Evolutionary conservation across 2,329 filamentous ascomycete genomes (phyloP), one percentile per base, ranked within the genome.

Genomic region (Fusarium pininemorale): DNA sequence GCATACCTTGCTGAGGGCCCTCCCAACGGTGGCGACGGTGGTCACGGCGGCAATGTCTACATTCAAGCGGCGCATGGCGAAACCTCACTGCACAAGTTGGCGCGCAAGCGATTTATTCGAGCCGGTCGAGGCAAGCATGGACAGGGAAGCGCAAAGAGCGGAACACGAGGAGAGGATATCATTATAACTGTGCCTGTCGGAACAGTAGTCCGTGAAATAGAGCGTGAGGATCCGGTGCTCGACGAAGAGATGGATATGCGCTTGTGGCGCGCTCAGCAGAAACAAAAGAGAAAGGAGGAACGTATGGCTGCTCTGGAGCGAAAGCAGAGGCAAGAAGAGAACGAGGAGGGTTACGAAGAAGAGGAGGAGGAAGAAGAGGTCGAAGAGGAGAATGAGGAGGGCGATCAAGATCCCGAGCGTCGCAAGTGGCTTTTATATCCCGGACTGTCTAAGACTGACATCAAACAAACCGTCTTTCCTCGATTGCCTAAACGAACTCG

Each of bases 1-100:
- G 96, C 96, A 72, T 98, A 93, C 82, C 87, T 98, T 37, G 90
- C 92, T 50, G 92, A 97, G 73, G 96, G 96, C 0, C 96, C 96
- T 16, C 90, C 96, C 15, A 98, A 99, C 82, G 96, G 96, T 55
- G 96, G 96, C 68, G 95, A 99, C 80, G 96, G 96, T 47, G 96
- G 96, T 9, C 93, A 91, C 63, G 96, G 96, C 70, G 96, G 96
- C 44, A 97, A 93, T 78, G 87, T 99, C 75, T 98, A 97, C 82
- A 97, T 99, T 66, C 96, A 98, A 83, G 95, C 96, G 13, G 91
- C 97, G 4, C 91, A 93, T 62, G 94, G 95, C 67, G 93, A 98
- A 83, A 98, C 95, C 0, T 98, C 94, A 60, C 84, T 99, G 70
- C 95, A 98, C 84, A 98, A 98, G 84, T 87, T 99, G 15, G 92